Evolutionary conservation across 1,139 yeast genomes (phyloP), one percentile per base, ranked within the genome.

Genomic region (Candida anutae): DNA sequence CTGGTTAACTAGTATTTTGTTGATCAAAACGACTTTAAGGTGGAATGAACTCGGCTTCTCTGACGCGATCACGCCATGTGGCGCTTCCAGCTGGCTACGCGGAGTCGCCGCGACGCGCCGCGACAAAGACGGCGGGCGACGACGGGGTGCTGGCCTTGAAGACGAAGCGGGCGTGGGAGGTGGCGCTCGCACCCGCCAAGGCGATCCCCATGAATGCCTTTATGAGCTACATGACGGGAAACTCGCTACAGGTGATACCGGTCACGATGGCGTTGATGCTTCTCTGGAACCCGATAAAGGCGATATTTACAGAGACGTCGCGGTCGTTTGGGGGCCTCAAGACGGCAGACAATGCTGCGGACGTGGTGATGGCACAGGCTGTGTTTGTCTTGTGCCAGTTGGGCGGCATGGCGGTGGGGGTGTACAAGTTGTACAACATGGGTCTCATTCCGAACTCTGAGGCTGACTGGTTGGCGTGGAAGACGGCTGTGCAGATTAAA

Each of bases 401-500:
- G 27, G 69, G 72, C 12, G 69, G 79, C 28, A 64, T 88, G 60
- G 72, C 63, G 4, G 74, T 87, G 22, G 98, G 97, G 4, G 48
- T 87, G 13, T 87, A 87, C 73, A 90, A 90, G 53, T 57, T 90
- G 38, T 77, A 83, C 43, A 62, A 69, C 16, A 85, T 90, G 96
- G 97, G 97, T 0, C 62, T 90, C 38, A 74, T 90, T 35, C 98
- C 98, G 15, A 84, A 81, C 43, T 77, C 77, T 22, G 70, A 70
- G 28, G 80, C 94, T 36, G 98, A 90, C 46, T 90, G 97, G 97
- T 59, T 90, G 18, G 77, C 88, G 3, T 88, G 94, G 87, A 93
- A 84, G 46, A 40, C 35, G 16, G 45, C 46, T 18, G 44, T 48
- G 3, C 57, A 61, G n/a, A 50, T 69, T n/a, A 32, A 31, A 6